Percentiles rank a stretch among this genome's conserved stretches.
These are phyloP conservation scores for Shiraia sp. DNA, from an alignment of 2,329 filamentous ascomycete genomes.

Conservation along the genomic window DNA sequence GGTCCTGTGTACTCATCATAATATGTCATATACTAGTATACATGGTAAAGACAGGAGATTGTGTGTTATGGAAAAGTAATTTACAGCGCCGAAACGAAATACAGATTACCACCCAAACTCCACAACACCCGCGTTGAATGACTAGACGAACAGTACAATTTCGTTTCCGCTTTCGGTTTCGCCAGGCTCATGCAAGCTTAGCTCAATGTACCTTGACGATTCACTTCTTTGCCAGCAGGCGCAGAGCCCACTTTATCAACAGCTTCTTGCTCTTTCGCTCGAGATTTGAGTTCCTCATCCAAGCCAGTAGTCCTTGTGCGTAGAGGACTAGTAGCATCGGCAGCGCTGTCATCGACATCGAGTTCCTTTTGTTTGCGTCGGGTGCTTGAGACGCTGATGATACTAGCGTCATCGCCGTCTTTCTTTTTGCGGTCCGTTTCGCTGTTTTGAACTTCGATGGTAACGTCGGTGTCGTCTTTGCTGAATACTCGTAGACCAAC, in stretches of 20 bases:
- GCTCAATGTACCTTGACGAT: conserved; percentile 33
- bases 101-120: too few relatives aligned
- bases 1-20: too few relatives aligned
- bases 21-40: too few relatives aligned
- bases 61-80: too few relatives aligned
- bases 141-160: too few relatives aligned
- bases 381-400: conserved; percentile 23
- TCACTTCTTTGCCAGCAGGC: conserved; percentile 34
- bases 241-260: conserved; percentile 30
- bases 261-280: conserved; percentile 21
- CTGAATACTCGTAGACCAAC: conserved; percentile 63
- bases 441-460: conserved; percentile 55
- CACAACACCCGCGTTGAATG: too few relatives aligned
- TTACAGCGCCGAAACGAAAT: too few relatives aligned
- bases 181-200: too few relatives aligned
- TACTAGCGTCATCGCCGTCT: conserved; percentile 29
- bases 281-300: conserved; percentile 27
- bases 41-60: too few relatives aligned
- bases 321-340: conserved; percentile 45
- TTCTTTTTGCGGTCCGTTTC: conserved; percentile 31
- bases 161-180: too few relatives aligned
- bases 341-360: conserved; percentile 47
- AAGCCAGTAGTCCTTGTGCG: conserved; percentile 32
- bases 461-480: conserved; percentile 55
- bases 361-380: conserved; percentile 39